Base-by-base conservation (phyloP, 306 rosid species). In the Medicago lupulina region DNA sequence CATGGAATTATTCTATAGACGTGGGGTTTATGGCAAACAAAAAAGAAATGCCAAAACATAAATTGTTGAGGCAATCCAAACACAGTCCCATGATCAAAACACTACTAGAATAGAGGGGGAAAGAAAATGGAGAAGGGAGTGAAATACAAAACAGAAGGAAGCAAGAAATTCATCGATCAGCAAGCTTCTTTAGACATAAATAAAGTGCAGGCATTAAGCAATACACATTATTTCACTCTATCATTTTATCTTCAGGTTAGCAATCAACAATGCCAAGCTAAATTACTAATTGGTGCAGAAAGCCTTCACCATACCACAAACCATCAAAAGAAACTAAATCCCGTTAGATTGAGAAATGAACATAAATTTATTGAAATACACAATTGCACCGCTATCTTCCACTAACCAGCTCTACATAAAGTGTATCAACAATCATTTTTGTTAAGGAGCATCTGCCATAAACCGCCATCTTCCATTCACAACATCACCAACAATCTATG, bases 251-350 rank as follows among this genome's bases (percentile, higher is more conserved):
- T 67, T 31, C 41, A 39, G 9, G 16, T 53, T 25, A 72, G 49
- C 53, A 74, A 69, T 28, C 28, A 75, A 46, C 41, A 55, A 62
- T 70, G 60, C 25, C 84, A 75, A 14, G 28, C 47, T 10, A 46
- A 28, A 55, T 36, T 54, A 65, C 23, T 40, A 67, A 40, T 16
- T 16, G 72, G 71, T 21, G 64, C 53, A 38, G 21, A 50, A 71
- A 25, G 7, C 38, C 39, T 53, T 43, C 78, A 11, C 15, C 8
- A 13, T n/a, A 21, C 50, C 55, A 31, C 70, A 66, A 82, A 47
- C 65, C 53, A 68, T 21, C 34, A 12, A 53, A 53, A 73, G 46
- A 71, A 77, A 47, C 41, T n/a, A 31, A 34, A 74, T 19, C 64
- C 65, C 16, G 71, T 18, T 21, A 55, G 54, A 74, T 53, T 53